These are phyloP conservation scores for Pyrenula aspistea DNA, from an alignment of 495 filamentous ascomycete species.

Conservation along the genomic window DNA sequence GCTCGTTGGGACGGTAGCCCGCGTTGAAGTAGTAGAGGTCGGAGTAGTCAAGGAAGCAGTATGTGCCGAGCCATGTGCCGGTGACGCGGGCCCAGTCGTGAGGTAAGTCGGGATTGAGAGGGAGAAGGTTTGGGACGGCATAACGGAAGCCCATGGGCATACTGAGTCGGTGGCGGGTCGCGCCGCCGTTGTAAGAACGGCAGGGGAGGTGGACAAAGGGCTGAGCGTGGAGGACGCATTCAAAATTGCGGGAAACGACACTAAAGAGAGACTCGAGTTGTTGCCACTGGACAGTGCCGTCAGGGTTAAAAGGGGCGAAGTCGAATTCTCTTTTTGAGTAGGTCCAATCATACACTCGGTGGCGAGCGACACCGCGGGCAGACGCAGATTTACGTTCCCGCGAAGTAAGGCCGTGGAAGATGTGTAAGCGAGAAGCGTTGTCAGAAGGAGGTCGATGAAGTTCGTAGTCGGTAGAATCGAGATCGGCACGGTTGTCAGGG, in stretches of 20 bases:
- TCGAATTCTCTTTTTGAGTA: neutral
- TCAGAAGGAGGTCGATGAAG: neutral
- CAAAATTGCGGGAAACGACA: neutral
- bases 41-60: neutral
- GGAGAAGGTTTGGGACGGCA: neutral
- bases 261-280: neutral
- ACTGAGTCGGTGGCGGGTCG: neutral
- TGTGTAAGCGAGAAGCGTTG: neutral
- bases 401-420: neutral
- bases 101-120: neutral
- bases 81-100: neutral
- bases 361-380: neutral
- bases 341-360: neutral
- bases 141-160: neutral
- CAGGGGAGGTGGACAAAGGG: neutral
- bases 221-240: neutral
- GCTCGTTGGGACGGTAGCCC: neutral
- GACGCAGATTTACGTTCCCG: neutral
- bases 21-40: neutral
- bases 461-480: neutral
- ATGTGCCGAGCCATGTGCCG: neutral
- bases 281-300: neutral
- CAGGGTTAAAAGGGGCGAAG: neutral
- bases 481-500: neutral
- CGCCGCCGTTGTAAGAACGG: neutral